Conservation (phyloP, 2,329 filamentous ascomycete genomes). For the Paraconiothyrium brasiliense region DNA sequence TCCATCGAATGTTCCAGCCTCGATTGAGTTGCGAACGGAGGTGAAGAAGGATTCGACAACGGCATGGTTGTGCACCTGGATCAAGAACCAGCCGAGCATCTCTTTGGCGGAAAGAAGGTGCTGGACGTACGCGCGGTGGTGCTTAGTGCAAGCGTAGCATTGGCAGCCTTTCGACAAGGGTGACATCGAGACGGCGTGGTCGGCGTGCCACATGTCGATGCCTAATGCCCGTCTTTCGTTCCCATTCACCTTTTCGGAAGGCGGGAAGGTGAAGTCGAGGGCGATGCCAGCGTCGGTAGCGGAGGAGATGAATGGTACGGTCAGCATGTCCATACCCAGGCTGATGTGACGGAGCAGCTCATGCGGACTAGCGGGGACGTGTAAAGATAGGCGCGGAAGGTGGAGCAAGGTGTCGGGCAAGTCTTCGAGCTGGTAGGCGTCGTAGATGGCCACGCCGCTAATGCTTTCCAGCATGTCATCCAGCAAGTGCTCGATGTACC, state of each 20-base stretch:
- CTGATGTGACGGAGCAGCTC: conserved; percentile 78
- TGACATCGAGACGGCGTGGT: conserved; percentile 68
- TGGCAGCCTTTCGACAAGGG: conserved; percentile 71
- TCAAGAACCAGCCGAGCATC: conserved; percentile 93
- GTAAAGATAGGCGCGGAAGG: conserved; percentile 79
- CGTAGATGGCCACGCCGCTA: conserved; percentile 80
- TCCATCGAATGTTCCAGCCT: conserved; percentile 62
- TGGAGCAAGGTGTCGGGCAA: conserved; percentile 68
- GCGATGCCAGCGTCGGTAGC: conserved; percentile 87
- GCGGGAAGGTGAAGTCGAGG: conserved; percentile 79
- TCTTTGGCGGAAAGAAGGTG: conserved; percentile 91
- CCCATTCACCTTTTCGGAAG: conserved; percentile 33
- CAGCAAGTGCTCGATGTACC: conserved; percentile 79
- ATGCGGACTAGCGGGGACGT: conserved; percentile 75
- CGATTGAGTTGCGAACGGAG: conserved; percentile 72
- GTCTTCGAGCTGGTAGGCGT: conserved; percentile 73
- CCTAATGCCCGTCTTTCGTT: conserved; percentile 63
- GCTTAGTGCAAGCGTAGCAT: conserved; percentile 85
- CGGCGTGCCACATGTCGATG: conserved; percentile 76
- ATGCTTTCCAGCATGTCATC: conserved; percentile 65
- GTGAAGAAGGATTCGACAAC: conserved; percentile 77
- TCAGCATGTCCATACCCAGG: conserved; percentile 81
- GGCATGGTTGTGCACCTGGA: conserved; percentile 91
- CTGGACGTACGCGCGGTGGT: conserved; percentile 87
- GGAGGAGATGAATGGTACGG: conserved; percentile 76